Evolutionary conservation across 306 rosid species (phyloP).

Genomic region (Crotalaria pallida): DNA sequence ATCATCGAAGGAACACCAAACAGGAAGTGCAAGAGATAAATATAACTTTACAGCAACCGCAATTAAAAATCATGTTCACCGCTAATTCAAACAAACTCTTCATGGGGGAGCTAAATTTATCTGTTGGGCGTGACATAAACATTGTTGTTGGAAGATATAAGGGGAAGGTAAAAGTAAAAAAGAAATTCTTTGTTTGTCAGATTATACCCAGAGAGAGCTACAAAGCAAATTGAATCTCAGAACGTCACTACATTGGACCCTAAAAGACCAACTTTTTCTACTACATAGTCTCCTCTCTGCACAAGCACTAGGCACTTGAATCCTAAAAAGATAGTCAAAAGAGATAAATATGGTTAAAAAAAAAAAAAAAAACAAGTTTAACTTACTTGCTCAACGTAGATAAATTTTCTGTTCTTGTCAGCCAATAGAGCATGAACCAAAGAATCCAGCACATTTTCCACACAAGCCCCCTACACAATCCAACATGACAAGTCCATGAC

Average conservation of each 20-base stretch:
- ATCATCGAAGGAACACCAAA: background rate
- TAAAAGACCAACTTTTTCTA: background rate
- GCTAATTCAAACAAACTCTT: too few relatives aligned
- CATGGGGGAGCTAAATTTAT: background rate
- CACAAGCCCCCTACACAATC: slow-evolving; percentile 64
- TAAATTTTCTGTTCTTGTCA: slow-evolving; percentile 74
- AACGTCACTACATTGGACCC: background rate
- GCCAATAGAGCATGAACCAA: slow-evolving; percentile 57
- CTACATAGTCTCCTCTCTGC: background rate
- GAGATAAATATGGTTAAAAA: background rate
- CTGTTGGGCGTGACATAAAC: background rate
- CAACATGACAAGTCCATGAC: background rate
- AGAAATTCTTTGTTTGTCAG: background rate
- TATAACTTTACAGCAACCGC: background rate
- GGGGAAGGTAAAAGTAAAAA: background rate
- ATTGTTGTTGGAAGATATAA: background rate
- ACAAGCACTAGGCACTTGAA: background rate
- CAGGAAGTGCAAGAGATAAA: background rate
- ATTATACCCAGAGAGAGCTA: background rate
- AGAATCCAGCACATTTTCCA: slow-evolving; percentile 77
- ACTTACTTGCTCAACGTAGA: slow-evolving; percentile 65
- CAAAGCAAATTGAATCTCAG: background rate
- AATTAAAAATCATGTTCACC: too few relatives aligned
- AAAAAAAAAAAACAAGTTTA: background rate
- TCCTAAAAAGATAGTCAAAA: background rate